Evolutionary conservation across 345 rosid genomes (phyloP).

Genomic region (Cardamine occulta): DNA sequence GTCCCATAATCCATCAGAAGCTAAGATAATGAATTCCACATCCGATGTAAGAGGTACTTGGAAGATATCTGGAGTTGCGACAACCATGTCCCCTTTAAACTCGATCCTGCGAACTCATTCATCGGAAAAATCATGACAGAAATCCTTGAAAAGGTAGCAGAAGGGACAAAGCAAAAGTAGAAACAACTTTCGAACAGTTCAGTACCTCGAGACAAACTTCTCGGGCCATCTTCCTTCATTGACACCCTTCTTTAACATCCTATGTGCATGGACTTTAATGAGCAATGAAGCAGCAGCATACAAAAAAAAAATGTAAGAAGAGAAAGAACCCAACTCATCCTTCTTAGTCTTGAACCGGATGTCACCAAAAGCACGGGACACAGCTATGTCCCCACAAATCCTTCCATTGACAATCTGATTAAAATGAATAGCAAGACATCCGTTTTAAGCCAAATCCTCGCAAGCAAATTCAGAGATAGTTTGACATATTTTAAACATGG

Average conservation of each 20-base stretch:
- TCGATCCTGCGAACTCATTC: conserved; percentile 51
- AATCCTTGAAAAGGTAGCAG: background rate
- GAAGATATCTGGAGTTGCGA: conserved; percentile 75
- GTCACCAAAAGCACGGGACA: conserved; percentile 97
- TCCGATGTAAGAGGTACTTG: conserved; percentile 72
- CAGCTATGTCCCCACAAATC: conserved; percentile 93
- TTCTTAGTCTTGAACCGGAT: conserved; percentile 87
- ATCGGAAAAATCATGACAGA: background rate
- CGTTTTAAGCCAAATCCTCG: background rate
- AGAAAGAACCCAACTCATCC: conserved; percentile 62
- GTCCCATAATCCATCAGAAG: conserved; percentile 98
- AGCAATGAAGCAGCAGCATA: conserved; percentile 18
- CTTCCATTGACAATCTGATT: conserved; percentile 81
- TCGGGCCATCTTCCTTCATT: conserved; percentile 86
- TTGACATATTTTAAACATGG: background rate
- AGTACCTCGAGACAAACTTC: conserved; percentile 84
- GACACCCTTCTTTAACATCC: conserved; percentile 92
- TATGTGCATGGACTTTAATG: conserved; percentile 40
- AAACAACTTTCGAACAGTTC: background rate
- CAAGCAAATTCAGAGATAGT: background rate
- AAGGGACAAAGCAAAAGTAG: background rate
- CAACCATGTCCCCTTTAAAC: conserved; percentile 75
- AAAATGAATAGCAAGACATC: background rate
- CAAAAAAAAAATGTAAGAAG: background rate
- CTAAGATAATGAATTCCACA: conserved; percentile 78